Evolutionary conservation across 1,284 basidiomycete genomes (phyloP).

Genomic region (Ceratobasidium sp.): DNA sequence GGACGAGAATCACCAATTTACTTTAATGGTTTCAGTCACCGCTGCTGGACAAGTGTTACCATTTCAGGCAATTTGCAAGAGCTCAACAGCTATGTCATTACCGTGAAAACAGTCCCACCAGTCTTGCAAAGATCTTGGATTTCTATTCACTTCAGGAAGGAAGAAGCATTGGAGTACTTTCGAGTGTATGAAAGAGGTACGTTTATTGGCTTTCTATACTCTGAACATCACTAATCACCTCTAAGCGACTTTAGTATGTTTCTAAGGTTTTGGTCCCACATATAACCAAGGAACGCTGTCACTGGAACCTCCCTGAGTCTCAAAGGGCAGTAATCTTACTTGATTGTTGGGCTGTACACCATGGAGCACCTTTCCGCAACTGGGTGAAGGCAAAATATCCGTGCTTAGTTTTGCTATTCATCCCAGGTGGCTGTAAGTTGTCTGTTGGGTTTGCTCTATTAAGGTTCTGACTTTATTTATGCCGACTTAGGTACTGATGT

Average conservation of each 20-base stretch:
- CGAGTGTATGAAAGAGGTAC: slow-evolving; percentile 13
- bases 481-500: slow-evolving; percentile 51
- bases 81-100: slow-evolving; percentile 1
- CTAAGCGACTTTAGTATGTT: slow-evolving; percentile 16
- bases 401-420: slow-evolving; percentile 52
- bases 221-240: not conserved
- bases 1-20: slow-evolving; percentile 29
- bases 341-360: slow-evolving; percentile 54
- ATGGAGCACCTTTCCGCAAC: slow-evolving; percentile 51
- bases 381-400: slow-evolving; percentile 53
- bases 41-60: not conserved
- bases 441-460: not conserved
- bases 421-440: slow-evolving; percentile 52
- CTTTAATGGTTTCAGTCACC: slow-evolving; percentile 16
- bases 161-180: slow-evolving; percentile 32
- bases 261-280: slow-evolving; percentile 38
- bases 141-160: slow-evolving; percentile 5
- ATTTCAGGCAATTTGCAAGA: slow-evolving; percentile 16
- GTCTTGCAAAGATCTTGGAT: not conserved
- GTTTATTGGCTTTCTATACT: not conserved
- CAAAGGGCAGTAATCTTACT: slow-evolving; percentile 51
- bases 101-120: not conserved
- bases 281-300: not conserved
- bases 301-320: not conserved
- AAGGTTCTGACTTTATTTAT: not conserved